phyloP scores from a whole-genome alignment of 2,329 filamentous ascomycete genomes.

The Fusarium domesticum region DNA sequence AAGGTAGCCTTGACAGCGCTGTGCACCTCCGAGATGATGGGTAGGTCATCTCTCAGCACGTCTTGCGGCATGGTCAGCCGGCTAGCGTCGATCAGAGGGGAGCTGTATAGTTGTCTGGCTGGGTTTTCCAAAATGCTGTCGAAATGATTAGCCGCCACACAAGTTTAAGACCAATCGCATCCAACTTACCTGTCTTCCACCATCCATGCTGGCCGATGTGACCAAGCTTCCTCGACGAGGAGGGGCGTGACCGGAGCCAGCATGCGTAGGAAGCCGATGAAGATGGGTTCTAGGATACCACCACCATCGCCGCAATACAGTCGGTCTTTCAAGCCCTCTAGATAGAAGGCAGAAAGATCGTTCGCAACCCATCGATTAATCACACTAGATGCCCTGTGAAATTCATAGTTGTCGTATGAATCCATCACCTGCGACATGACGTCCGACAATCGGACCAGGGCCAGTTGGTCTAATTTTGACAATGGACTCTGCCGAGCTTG shows the following conservation, averaged over 20 bases:
- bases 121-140: slow-evolving; percentile 37
- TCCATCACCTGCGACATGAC: slow-evolving; percentile 62
- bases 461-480: slow-evolving; percentile 67
- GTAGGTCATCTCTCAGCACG: slow-evolving; percentile 42
- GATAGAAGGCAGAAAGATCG: slow-evolving; percentile 89
- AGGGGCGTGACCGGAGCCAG: slow-evolving; percentile 77
- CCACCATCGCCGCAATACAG: slow-evolving; percentile 78
- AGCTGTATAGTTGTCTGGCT: slow-evolving; percentile 46
- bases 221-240: slow-evolving; percentile 86
- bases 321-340: slow-evolving; percentile 88
- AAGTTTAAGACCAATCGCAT: neutral
- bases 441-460: slow-evolving; percentile 68
- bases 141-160: slow-evolving; percentile 15
- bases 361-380: slow-evolving; percentile 79
- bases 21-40: slow-evolving; percentile 54
- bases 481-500: slow-evolving; percentile 50
- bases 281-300: slow-evolving; percentile 63
- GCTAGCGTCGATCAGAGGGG: slow-evolving; percentile 40
- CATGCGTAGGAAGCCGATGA: slow-evolving; percentile 71
- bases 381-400: slow-evolving; percentile 69
- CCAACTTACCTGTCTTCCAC: slow-evolving; percentile 44
- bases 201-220: slow-evolving; percentile 66
- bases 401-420: slow-evolving; percentile 71
- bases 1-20: slow-evolving; percentile 70
- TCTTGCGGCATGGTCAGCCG: slow-evolving; percentile 40